Conservation (phyloP, 305 asterid genomes). For the Fraxinus greggii region DNA sequence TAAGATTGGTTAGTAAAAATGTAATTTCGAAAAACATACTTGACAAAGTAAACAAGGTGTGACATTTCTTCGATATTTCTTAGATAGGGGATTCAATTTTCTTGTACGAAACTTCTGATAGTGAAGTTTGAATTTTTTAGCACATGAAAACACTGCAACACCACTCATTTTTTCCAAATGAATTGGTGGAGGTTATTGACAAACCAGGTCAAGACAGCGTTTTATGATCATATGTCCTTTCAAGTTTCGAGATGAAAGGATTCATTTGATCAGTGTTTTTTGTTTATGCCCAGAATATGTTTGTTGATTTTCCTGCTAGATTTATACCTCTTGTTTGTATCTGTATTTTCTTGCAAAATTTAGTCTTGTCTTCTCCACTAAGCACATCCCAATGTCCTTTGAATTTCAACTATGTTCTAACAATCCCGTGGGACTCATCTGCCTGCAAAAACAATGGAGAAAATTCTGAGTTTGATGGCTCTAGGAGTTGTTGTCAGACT, state of each 20-base stretch:
- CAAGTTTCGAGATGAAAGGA: not conserved
- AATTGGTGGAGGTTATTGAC: not conserved
- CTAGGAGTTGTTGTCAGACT: slow-evolving; percentile 53
- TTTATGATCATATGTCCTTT: not conserved
- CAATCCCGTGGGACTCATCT: slow-evolving; percentile 55
- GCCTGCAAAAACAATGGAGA: slow-evolving; percentile 33
- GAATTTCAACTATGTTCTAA: slow-evolving; percentile 43
- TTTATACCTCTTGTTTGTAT: not conserved
- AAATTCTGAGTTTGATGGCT: not conserved
- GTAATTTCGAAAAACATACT: not conserved
- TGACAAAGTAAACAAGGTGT: too few relatives aligned
- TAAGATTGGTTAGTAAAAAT: not conserved
- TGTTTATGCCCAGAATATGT: slow-evolving; percentile 23
- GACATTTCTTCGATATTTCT: not conserved
- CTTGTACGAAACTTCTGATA: slow-evolving; percentile 14
- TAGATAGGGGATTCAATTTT: not conserved
- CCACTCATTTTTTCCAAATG: not conserved
- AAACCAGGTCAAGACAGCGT: not conserved
- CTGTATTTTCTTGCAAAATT: slow-evolving; percentile 16
- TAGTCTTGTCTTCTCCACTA: slow-evolving; percentile 19
- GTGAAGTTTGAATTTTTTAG: not conserved
- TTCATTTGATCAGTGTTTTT: not conserved
- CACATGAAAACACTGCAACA: not conserved
- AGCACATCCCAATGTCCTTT: slow-evolving; percentile 38
- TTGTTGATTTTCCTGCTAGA: not conserved